Evolutionary conservation across 495 filamentous ascomycete genomes (phyloP).

Genomic region (Aspergillus campestris): DNA sequence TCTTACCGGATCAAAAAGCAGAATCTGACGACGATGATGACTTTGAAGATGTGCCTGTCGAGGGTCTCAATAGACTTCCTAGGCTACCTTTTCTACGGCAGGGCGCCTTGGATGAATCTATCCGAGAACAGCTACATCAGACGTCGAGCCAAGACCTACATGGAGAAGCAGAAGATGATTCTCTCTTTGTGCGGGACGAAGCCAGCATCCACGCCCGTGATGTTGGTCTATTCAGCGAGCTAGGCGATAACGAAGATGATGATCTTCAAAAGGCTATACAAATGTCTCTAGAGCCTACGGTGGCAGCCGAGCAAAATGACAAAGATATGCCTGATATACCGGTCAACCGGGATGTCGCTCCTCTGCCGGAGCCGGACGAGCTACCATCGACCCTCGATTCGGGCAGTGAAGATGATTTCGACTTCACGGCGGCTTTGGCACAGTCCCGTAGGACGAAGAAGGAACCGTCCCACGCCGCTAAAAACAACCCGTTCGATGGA

Average conservation of each 20-base stretch:
- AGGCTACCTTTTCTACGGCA: slow-evolving; percentile 42
- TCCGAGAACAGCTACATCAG: slow-evolving; percentile 31
- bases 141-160: slow-evolving; percentile 14
- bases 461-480: slow-evolving; percentile 5
- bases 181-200: slow-evolving; percentile 57
- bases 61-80: slow-evolving; percentile 83
- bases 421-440: slow-evolving; percentile 37
- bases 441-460: slow-evolving; percentile 29
- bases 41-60: slow-evolving; percentile 94
- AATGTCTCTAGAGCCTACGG: slow-evolving; percentile 52
- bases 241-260: slow-evolving; percentile 53
- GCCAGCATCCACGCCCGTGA: slow-evolving; percentile 18
- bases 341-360: slow-evolving; percentile 16
- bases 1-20: slow-evolving; percentile 42
- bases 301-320: slow-evolving; percentile 17
- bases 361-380: slow-evolving; percentile 9
- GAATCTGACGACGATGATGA: slow-evolving; percentile 55
- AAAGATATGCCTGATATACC: slow-evolving; percentile 27
- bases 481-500: slow-evolving; percentile 47
- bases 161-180: slow-evolving; percentile 40
- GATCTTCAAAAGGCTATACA: slow-evolving; percentile 76
- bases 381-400: slow-evolving; percentile 7
- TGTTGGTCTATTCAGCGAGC: slow-evolving; percentile 36
- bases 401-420: slow-evolving; percentile 37
- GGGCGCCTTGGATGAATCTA: slow-evolving; percentile 31